A percentile compares a stretch with the other conserved stretches of the same genome.
phyloP scores from a whole-genome alignment of 2,329 filamentous ascomycete genomes.

The Boeremia exigua region DNA sequence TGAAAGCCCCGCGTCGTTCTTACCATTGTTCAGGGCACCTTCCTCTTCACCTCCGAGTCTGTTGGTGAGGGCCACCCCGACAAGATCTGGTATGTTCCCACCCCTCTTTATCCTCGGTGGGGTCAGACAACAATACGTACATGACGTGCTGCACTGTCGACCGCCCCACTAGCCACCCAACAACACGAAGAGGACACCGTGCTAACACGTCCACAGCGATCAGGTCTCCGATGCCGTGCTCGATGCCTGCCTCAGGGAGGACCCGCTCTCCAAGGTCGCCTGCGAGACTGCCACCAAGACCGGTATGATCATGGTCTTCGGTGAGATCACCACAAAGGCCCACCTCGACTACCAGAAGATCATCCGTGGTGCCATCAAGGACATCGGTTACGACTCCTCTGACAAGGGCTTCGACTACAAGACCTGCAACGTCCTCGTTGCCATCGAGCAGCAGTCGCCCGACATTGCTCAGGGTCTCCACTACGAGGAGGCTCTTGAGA shows the following conservation, averaged over 20 bases:
- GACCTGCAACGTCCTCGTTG: constrained; percentile 97
- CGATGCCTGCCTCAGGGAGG: constrained; percentile 93
- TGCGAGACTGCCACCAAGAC: constrained; percentile 99
- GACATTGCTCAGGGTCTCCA: constrained; percentile 99
- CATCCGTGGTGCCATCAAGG: constrained; percentile 93
- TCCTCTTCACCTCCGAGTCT: constrained; percentile 60
- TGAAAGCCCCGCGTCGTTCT: constrained; percentile 18
- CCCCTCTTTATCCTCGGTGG: background rate
- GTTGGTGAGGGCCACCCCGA: constrained; percentile 74
- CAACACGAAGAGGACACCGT: background rate
- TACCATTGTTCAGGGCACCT: constrained; percentile 42
- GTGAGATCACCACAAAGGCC: constrained; percentile 96
- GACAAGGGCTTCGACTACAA: constrained; percentile 99
- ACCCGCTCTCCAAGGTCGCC: constrained; percentile 96
- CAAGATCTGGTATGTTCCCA: constrained; percentile 76
- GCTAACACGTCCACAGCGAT: constrained; percentile 62
- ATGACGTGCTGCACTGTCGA: constrained; percentile 13
- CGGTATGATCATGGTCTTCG: constrained; percentile 88
- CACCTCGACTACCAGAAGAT: constrained; percentile 97
- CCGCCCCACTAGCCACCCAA: constrained; percentile 7
- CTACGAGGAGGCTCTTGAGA: constrained; percentile 96
- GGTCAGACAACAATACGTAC: background rate
- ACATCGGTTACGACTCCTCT: constrained; percentile 97
- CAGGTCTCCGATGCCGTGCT: constrained; percentile 98
- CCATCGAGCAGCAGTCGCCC: constrained; percentile 98